Base-by-base conservation (phyloP, 2,329 filamentous ascomycete species). In the Myriosclerotinia scirpicola region DNA sequence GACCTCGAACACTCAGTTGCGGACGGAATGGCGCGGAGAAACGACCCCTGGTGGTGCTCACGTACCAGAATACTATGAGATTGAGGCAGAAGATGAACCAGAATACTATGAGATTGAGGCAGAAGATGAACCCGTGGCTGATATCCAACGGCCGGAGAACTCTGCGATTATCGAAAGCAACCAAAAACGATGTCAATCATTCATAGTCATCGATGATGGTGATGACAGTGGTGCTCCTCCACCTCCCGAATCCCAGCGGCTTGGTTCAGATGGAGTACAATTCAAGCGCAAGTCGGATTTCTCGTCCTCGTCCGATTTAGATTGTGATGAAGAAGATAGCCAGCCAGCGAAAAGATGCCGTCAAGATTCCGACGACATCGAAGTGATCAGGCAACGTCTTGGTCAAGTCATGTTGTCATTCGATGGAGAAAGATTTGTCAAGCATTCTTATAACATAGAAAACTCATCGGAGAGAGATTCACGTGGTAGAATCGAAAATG, bases 1-100 rank as follows among this genome's bases (percentile, higher is more conserved):
- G 2, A 66, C 71, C 53, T 58, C 53, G 12, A 55, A 55, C 3
- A 46, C 54, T 2, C 65, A 73, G 17, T 72, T 71, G 22, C 22
- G 48, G 22, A 30, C 7, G 9, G 48, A 72, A 2, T 84, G 81
- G 78, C 76, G 81, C 0, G 80, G 79, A 0, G 73, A 76, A 0
- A 80, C 77, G 9, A 66, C 77, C 1, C 72, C 64, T 0, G 81
- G 81, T 5, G 81, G 81, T 2, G 76, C 79, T 0, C 77, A 78
- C 61, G 74, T 75, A 20, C 74, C 75, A 12, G 67, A 4, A 67
- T 42, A 34, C 52, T 12, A 38, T 26, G 62, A 56, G n/a, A 17
- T 50, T 15, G 40, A 66, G 14, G 20, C 77, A 34, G 70, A 20
- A 34, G 59, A 50, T 53, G 54, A 26, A 7, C 20, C 14, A 12